Evolutionary conservation across 352 stramenopile genomes (phyloP).

Genomic region (Chrysophaeum taylorii): DNA sequence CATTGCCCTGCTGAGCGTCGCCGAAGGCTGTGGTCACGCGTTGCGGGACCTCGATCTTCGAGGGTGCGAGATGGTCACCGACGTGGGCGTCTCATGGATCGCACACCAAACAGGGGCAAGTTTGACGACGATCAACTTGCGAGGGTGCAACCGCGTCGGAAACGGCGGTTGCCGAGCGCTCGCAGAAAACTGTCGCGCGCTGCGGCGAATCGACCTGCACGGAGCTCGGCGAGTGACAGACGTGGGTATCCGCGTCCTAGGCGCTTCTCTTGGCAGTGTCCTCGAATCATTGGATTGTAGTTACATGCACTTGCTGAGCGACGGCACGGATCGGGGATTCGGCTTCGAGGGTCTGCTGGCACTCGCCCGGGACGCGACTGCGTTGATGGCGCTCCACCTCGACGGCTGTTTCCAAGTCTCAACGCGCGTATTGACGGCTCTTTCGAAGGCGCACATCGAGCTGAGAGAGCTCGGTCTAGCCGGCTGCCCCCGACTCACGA

Average conservation of each 20-base stretch:
- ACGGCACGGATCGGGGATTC: conserved; percentile 78
- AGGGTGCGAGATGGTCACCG: conserved; percentile 75
- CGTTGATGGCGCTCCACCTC: conserved; percentile 43
- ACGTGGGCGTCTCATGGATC: conserved; percentile 81
- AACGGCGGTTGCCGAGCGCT: conserved; percentile 68
- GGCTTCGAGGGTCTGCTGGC: conserved; percentile 75
- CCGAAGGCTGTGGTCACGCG: conserved; percentile 28
- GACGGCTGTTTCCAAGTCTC: conserved; percentile 64
- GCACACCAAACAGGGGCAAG: conserved; percentile 52
- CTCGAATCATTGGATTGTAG: conserved; percentile 47
- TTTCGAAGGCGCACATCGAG: conserved; percentile 47
- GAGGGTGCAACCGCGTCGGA: conserved; percentile 66
- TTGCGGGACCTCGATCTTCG: conserved; percentile 51
- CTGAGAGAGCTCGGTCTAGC: conserved; percentile 60
- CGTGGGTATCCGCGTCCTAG: conserved; percentile 44
- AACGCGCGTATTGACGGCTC: conserved; percentile 59
- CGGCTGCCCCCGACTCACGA: conserved; percentile 63
- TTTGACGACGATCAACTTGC: conserved; percentile 65
- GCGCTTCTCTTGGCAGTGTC: conserved; percentile 31
- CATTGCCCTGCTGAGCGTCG: conserved; percentile 65
- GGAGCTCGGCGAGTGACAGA: conserved; percentile 49
- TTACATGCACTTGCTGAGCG: conserved; percentile 72
- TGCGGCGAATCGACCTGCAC: conserved; percentile 59
- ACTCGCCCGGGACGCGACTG: conserved; percentile 41
- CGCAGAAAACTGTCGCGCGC: conserved; percentile 55